These are phyloP conservation scores for Chaetomiaceae sp. DNA, from an alignment of 2,329 filamentous ascomycete genomes.

Conservation along the genomic window DNA sequence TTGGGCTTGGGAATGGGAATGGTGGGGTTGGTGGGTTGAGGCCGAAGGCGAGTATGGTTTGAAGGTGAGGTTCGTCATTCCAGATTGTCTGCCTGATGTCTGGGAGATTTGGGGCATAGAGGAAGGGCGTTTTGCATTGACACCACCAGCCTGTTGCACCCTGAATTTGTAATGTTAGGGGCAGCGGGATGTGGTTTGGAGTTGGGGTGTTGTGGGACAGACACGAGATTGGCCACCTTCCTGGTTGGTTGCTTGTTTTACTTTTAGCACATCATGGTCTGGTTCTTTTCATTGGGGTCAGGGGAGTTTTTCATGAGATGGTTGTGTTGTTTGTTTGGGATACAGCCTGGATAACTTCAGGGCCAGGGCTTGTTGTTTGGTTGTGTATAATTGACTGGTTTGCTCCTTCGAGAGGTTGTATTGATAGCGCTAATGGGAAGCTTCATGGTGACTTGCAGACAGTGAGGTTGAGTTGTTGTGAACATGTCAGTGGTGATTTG, in stretches of 20 bases:
- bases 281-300: constrained; percentile 5
- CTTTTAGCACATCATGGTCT: constrained; percentile 8
- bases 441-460: neutral
- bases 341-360: constrained; percentile 4
- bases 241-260: neutral
- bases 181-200: constrained; percentile 1
- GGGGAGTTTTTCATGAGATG: neutral
- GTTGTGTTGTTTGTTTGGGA: neutral
- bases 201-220: neutral
- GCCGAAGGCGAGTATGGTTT: constrained; percentile 18
- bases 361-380: neutral
- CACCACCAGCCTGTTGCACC: neutral
- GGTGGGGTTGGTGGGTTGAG: neutral
- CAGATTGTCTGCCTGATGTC: neutral
- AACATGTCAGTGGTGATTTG: neutral
- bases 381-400: neutral
- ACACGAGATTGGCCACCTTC: neutral
- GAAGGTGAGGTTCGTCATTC: constrained; percentile 8
- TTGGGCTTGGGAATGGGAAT: neutral
- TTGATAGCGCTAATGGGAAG: constrained; percentile 5
- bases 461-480: neutral
- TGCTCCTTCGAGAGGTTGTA: neutral
- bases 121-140: neutral
- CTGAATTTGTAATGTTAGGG: neutral
- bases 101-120: neutral